Percentiles rank a stretch among this genome's conserved stretches.
phyloP scores from a whole-genome alignment of 176 grass and related monocot species.

The Oryza meridionalis region DNA sequence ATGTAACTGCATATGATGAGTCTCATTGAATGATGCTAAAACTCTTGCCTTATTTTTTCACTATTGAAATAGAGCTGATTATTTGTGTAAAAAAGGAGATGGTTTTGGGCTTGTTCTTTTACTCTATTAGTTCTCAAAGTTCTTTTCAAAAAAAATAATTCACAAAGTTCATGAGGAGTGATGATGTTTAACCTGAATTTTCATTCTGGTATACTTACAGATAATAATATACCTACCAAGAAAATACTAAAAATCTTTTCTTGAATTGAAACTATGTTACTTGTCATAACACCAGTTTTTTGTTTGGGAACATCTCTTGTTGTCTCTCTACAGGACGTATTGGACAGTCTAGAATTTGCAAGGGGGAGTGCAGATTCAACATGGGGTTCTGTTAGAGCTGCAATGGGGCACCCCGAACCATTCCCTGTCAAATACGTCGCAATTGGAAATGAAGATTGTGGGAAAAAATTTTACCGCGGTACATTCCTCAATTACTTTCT shows the following conservation, averaged over 20 bases:
- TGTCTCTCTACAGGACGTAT: conserved; percentile 63
- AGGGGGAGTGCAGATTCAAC: conserved; percentile 74
- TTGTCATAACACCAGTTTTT: conserved; percentile 4
- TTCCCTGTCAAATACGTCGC: conserved; percentile 94
- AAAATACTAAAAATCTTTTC: neutral
- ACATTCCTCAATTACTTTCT: conserved; percentile 2
- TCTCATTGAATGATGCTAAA: neutral
- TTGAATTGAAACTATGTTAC: neutral
- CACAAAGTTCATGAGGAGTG: conserved; percentile 2
- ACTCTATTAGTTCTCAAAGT: neutral
- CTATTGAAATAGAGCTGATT: neutral
- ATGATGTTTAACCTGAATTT: conserved; percentile 21
- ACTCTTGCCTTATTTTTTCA: neutral
- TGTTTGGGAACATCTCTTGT: neutral
- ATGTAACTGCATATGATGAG: neutral
- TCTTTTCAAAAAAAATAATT: neutral
- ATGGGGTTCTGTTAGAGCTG: conserved; percentile 92
- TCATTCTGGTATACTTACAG: neutral
- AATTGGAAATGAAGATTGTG: conserved; percentile 93
- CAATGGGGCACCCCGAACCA: conserved; percentile 90
- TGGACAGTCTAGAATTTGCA: conserved; percentile 94
- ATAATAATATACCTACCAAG: neutral
- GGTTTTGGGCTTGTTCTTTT: neutral
- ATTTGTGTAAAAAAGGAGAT: neutral
- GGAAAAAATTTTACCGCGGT: conserved; percentile 73